Evolutionary conservation across 1,284 basidiomycete species (phyloP), one percentile per base, ranked within the genome.

Genomic region (Cerioporus squamosus): DNA sequence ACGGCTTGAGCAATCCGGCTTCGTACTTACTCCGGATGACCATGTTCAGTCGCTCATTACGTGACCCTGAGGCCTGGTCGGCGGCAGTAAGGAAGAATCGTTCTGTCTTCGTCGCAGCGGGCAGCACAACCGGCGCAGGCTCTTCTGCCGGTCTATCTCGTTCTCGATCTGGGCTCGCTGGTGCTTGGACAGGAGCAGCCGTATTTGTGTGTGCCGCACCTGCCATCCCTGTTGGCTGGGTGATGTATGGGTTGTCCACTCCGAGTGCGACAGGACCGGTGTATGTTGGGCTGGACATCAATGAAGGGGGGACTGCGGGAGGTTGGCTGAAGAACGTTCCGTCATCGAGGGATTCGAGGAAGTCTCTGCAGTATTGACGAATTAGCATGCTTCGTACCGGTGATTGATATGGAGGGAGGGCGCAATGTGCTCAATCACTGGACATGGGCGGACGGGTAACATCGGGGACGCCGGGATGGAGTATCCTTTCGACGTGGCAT

Each of bases 11-110:
- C 43, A 99, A 74, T 0, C 96, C 97, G 1, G 96, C 97, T 71
- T 98, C 96, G 75, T 97, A 98, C 75, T 98, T 98, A 68, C 93
- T 95, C 64, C 93, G 87, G 67, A 98, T 98, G 63, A 99, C 97
- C 60, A 93, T 84, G 59, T 91, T 92, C 40, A 99, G 77, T 1
- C 96, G 88, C 66, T 97, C 93, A 63, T 97, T 93, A 38, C 96
- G 82, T 14, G 94, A 91, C 0, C 96, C 96, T 12, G 91, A 86
- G 46, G 93, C 93, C 71, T 98, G 96, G 74, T 98, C 96, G 0
- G 97, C 97, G 1, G 97, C 96, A 0, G 94, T 97, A 33, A 98
- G 81, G 66, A 98, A 82, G 76, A 97, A 98, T 44, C 84, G 85
- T 71, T 98, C 95, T 1, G 90, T 88, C 70, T 91, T 91, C 1